phyloP scores from a whole-genome alignment of 176 grass and related monocot species.

The Elaeis guineensis region DNA sequence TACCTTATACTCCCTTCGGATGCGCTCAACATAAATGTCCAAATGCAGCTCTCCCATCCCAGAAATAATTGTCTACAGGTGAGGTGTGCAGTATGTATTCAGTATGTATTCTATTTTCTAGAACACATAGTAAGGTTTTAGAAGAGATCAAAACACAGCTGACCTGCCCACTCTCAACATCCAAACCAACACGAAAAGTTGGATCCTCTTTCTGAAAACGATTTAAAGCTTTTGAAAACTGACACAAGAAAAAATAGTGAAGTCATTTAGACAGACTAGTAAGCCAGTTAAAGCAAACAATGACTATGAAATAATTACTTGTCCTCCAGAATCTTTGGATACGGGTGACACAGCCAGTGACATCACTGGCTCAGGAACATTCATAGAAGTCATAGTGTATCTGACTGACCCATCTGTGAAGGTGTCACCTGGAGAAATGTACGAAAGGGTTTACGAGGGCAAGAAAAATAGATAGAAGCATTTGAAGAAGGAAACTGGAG shows the following conservation, averaged over 20 bases:
- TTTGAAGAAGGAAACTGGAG: neutral
- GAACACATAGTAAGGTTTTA: slow-evolving; percentile 3
- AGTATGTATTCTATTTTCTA: neutral
- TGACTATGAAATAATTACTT: slow-evolving; percentile 46
- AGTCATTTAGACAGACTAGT: slow-evolving; percentile 12
- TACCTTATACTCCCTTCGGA: slow-evolving; percentile 94
- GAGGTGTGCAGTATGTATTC: slow-evolving; percentile 16
- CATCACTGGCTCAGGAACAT: slow-evolving; percentile 98
- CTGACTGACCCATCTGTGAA: slow-evolving; percentile 91
- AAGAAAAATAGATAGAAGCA: slow-evolving; percentile 6
- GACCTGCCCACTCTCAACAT: slow-evolving; percentile 85
- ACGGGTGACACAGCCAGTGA: slow-evolving; percentile 90
- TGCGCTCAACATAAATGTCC: slow-evolving; percentile 99
- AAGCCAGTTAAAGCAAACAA: neutral
- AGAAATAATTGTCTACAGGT: slow-evolving; percentile 84
- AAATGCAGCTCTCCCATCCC: slow-evolving; percentile 98
- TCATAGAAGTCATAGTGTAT: slow-evolving; percentile 99
- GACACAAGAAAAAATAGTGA: slow-evolving; percentile 15
- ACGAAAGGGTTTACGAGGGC: slow-evolving; percentile 13
- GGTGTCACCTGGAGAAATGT: slow-evolving; percentile 71
- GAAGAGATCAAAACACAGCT: neutral
- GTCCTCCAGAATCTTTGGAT: slow-evolving; percentile 98
- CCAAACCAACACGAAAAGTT: slow-evolving; percentile 92
- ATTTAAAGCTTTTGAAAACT: slow-evolving; percentile 99
- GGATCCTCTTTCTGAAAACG: slow-evolving; percentile 97